Evolutionary conservation across 2,329 filamentous ascomycete genomes (phyloP).

Genomic region (Neonectria punicea): DNA sequence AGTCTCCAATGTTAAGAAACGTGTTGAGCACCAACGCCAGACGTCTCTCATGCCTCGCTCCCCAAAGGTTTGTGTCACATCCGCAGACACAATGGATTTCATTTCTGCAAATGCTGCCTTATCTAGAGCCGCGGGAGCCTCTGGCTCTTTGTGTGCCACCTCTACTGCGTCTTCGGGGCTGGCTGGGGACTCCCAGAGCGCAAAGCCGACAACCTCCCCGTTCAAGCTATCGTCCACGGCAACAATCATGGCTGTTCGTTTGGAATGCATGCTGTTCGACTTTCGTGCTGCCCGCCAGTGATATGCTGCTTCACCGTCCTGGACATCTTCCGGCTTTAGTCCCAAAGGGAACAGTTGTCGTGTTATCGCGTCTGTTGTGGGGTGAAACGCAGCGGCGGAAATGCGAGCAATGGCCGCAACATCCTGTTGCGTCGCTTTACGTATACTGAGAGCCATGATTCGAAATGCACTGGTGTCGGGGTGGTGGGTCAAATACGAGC

Average conservation of each 20-base stretch:
- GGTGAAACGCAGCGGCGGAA: slow-evolving; percentile 15
- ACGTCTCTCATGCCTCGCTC: slow-evolving; percentile 8
- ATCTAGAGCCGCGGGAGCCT: not conserved
- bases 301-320: slow-evolving; percentile 5
- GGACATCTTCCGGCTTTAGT: not conserved
- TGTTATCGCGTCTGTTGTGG: slow-evolving; percentile 5
- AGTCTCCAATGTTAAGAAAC: not conserved
- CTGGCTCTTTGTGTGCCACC: not conserved
- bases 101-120: slow-evolving; percentile 4
- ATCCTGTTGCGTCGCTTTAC: slow-evolving; percentile 4
- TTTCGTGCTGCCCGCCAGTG: slow-evolving; percentile 19
- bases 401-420: slow-evolving; percentile 13
- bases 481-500: not conserved
- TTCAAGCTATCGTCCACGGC: slow-evolving; percentile 1
- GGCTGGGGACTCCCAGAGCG: slow-evolving; percentile 13
- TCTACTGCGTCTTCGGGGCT: not conserved
- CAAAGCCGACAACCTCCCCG: slow-evolving; percentile 12
- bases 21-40: slow-evolving; percentile 11
- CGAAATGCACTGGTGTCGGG: not conserved
- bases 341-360: slow-evolving; percentile 10
- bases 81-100: not conserved
- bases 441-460: slow-evolving; percentile 2
- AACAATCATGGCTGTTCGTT: slow-evolving; percentile 1
- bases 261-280: slow-evolving; percentile 4
- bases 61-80: slow-evolving; percentile 8